A percentile compares a stretch with the other conserved stretches of the same genome.
These are phyloP conservation scores for Amanita pseudoporphyria DNA, from an alignment of 768 basidiomycete genomes.

Conservation along the genomic window DNA sequence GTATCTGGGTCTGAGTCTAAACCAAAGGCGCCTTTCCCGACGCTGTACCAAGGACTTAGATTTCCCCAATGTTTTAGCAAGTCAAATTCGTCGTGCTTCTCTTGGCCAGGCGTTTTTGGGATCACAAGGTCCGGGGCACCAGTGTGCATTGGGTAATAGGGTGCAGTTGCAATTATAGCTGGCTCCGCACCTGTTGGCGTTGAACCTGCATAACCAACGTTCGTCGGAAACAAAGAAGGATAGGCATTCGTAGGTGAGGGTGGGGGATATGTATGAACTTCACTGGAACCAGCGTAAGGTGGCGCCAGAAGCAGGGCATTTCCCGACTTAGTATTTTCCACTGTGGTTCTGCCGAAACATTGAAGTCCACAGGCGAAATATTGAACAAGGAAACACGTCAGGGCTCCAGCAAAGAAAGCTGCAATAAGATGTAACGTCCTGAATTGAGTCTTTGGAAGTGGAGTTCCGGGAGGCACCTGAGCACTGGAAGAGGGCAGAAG, in stretches of 20 bases:
- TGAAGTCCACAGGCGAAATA: slow-evolving; percentile 32
- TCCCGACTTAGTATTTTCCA: slow-evolving; percentile 11
- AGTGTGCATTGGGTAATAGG: slow-evolving; percentile 69
- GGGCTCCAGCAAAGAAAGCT: slow-evolving; percentile 46
- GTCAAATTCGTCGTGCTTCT: slow-evolving; percentile 33
- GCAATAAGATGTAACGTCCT: slow-evolving; percentile 27
- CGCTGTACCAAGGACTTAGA: slow-evolving; percentile 79
- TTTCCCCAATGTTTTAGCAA: slow-evolving; percentile 79
- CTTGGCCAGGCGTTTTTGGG: slow-evolving; percentile 28
- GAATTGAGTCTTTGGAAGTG: slow-evolving; percentile 19
- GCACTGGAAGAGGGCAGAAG: slow-evolving; percentile 17
- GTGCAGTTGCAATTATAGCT: slow-evolving; percentile 62
- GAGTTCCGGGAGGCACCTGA: slow-evolving; percentile 8
- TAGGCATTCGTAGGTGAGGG: slow-evolving; percentile 60
- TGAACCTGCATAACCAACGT: slow-evolving; percentile 67
- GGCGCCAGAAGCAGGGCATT: slow-evolving; percentile 33
- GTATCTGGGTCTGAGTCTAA: slow-evolving; percentile 61
- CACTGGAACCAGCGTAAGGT: slow-evolving; percentile 66
- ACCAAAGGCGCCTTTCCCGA: slow-evolving; percentile 56
- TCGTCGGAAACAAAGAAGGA: slow-evolving; percentile 66
- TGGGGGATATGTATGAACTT: slow-evolving; percentile 63
- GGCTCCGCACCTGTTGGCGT: slow-evolving; percentile 79
- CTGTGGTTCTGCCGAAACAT: slow-evolving; percentile 22
- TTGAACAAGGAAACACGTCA: slow-evolving; percentile 42
- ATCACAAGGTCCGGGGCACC: slow-evolving; percentile 55